phyloP scores from a whole-genome alignment of 805 yeast genomes.

The Hanseniaspora singularis region DNA sequence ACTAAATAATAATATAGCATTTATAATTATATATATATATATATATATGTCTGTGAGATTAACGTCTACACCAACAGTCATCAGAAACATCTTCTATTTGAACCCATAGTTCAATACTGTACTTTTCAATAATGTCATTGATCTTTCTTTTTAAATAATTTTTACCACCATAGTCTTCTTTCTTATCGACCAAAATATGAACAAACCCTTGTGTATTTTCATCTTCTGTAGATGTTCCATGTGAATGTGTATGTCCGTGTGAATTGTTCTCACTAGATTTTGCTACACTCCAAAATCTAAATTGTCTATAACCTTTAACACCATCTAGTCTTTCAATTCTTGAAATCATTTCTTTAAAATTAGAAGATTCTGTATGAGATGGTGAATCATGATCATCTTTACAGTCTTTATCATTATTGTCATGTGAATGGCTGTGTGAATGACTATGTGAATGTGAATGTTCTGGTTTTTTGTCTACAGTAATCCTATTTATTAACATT shows the following conservation, averaged over 20 bases:
- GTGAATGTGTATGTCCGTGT: conserved; percentile 17
- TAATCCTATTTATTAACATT: conserved; percentile 31
- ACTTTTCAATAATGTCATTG: conserved; percentile 60
- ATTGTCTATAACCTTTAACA: conserved; percentile 34
- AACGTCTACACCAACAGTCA: conserved; percentile 15
- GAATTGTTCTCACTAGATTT: conserved; percentile 14
- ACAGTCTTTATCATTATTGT: conserved; percentile 24
- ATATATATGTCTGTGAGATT: too few species aligned
- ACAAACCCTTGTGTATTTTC: conserved; percentile 8
- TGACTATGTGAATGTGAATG: conserved; percentile 30
- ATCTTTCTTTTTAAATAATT: conserved; percentile 47
- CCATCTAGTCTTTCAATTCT: conserved; percentile 69
- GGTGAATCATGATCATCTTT: conserved; percentile 30
- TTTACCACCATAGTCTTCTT: conserved; percentile 44
- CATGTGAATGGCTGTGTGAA: conserved; percentile 25
- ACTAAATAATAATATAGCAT: too few species aligned
- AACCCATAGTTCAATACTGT: conserved; percentile 55
- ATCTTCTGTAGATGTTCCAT: conserved; percentile 14
- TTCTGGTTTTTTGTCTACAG: conserved; percentile 30
- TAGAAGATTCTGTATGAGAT: conserved; percentile 26
- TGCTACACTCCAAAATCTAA: conserved; percentile 19
- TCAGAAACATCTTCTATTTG: conserved; percentile 22
- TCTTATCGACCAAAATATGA: conserved; percentile 12
- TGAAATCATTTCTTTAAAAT: conserved; percentile 52
- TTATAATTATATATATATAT: neutral